Base-by-base conservation (phyloP, 1,139 yeast genomes). In the Yamadazyma songkhlaensis region DNA sequence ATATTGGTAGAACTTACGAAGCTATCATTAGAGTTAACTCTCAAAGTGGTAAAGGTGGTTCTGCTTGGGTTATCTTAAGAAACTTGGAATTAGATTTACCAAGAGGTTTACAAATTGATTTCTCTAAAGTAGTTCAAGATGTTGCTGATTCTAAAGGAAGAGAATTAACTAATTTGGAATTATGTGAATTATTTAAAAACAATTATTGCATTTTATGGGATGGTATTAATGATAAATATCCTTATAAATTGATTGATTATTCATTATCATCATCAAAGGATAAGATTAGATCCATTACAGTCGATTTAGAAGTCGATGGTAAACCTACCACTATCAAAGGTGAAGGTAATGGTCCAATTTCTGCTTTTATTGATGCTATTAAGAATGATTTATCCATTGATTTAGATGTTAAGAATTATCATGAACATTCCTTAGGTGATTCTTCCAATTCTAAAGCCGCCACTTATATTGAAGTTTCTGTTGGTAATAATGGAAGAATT, bases 1-100 rank as follows among this genome's bases (percentile, higher is more conserved):
- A 71, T 48, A 67, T 71, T 46, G 77, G 77, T 17, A 63, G 73
- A 54, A 65, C 69, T 4, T 71, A 71, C 48, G 77, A 71, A 53
- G 77, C 77, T n/a, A 71, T 71, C 29, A 71, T 71, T 43, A 62
- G 77, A 54, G 76, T 71, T 47, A 71, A 71, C 50, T 70, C 76
- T 11, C 77, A 71, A 53, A 67, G 74, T 21, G 77, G 77, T 43
- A 71, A 71, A 54, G 77, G 77, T 43, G 77, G 77, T 39, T 64
- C 74, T 29, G 75, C 77, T 7, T 71, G 77, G 77, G 71, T 71
- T 34, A 64, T 71, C 41, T 66, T 71, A 50, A 55, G 76, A 48
- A 60, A 70, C 11, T 59, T 71, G 45, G 75, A 72, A 40, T 64
- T 71, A 49, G 76, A 71, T 52, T 62, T 71, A 50, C 77, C 77